phyloP scores from a whole-genome alignment of 805 yeast species.

The Hanseniaspora osmophila region DNA sequence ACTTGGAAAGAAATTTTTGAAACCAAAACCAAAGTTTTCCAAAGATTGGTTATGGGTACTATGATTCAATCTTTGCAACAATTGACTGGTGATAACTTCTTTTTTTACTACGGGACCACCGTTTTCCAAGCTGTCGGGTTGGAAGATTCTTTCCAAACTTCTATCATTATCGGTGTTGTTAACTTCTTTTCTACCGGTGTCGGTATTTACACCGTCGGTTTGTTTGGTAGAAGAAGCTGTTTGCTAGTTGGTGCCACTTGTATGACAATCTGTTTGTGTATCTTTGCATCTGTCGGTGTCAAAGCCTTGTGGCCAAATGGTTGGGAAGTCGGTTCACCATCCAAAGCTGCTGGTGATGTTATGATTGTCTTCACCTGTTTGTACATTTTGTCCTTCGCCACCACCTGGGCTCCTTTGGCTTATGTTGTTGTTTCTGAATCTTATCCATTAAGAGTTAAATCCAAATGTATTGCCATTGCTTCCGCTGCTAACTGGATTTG shows the following conservation, averaged over 20 bases:
- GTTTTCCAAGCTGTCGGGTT: constrained; percentile 19
- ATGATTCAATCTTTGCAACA: constrained; percentile 48
- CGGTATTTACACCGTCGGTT: constrained; percentile 33
- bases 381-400: constrained; percentile 53
- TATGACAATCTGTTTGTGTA: constrained; percentile 30
- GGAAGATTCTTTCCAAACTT: constrained; percentile 39
- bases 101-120: constrained; percentile 46
- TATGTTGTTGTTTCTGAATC: constrained; percentile 50
- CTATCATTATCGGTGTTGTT: constrained; percentile 41
- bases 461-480: constrained; percentile 40
- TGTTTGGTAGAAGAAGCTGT: constrained; percentile 37
- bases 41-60: constrained; percentile 33
- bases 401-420: constrained; percentile 58
- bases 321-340: constrained; percentile 25
- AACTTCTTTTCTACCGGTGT: constrained; percentile 41
- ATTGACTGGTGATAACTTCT: constrained; percentile 47
- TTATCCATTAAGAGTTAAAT: constrained; percentile 54
- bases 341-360: constrained; percentile 22
- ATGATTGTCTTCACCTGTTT: constrained; percentile 26
- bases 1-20: constrained; percentile 33
- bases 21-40: constrained; percentile 47
- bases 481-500: constrained; percentile 48
- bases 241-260: constrained; percentile 36
- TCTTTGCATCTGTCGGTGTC: constrained; percentile 47
- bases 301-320: constrained; percentile 26